Conservation (phyloP, 352 stramenopile species). For the Pythium aristosporum region DNA sequence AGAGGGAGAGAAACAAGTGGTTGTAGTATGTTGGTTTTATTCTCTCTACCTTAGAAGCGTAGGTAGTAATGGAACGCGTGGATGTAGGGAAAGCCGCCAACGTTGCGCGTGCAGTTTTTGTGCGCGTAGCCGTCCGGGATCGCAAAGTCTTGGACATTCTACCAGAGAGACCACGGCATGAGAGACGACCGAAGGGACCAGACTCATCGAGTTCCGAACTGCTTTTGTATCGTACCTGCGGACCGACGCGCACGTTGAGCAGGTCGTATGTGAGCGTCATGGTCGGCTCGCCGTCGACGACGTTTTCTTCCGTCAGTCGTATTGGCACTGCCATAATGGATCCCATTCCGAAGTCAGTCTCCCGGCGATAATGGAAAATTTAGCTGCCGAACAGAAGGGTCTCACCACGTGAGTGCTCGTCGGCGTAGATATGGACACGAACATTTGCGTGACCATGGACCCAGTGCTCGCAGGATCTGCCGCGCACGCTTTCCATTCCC, state of each 20-base stretch:
- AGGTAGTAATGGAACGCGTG: slow-evolving; percentile 78
- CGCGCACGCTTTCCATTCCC: slow-evolving; percentile 57
- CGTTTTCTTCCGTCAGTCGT: slow-evolving; percentile 60
- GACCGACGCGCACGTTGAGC: slow-evolving; percentile 44
- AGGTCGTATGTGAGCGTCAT: slow-evolving; percentile 70
- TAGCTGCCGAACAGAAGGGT: neutral
- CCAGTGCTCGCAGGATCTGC: slow-evolving; percentile 65
- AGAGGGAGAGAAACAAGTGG: neutral
- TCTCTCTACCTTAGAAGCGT: slow-evolving; percentile 38
- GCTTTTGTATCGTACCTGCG: slow-evolving; percentile 30
- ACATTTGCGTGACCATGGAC: slow-evolving; percentile 47
- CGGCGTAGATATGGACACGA: slow-evolving; percentile 61
- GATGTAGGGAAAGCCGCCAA: slow-evolving; percentile 74
- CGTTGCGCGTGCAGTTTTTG: slow-evolving; percentile 53
- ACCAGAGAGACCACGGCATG: neutral
- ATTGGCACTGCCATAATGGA: slow-evolving; percentile 44
- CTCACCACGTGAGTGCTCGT: slow-evolving; percentile 40
- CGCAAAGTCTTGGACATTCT: slow-evolving; percentile 38
- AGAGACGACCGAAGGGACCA: too few relatives aligned
- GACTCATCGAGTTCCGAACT: neutral
- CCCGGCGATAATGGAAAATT: neutral
- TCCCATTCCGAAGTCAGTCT: slow-evolving; percentile 3
- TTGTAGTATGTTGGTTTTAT: neutral
- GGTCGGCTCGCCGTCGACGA: slow-evolving; percentile 41
- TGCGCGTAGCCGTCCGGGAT: slow-evolving; percentile 64